phyloP scores from a whole-genome alignment of 2,329 filamentous ascomycete genomes.

The Sordariomycetes sp. region DNA sequence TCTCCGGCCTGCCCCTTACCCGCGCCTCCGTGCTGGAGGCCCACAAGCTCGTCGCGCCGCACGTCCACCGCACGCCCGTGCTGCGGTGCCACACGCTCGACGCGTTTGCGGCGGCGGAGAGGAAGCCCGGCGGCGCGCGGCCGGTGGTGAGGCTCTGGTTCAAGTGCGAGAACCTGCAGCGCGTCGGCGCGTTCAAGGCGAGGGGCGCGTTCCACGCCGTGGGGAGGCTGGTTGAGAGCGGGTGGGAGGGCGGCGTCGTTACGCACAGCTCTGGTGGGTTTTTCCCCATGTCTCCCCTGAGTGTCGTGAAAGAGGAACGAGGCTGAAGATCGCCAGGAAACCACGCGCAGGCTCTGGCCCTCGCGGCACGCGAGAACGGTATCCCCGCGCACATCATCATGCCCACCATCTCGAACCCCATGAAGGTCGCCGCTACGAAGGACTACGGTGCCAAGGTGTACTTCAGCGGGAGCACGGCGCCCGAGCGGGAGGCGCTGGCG shows the following conservation, averaged over 20 bases:
- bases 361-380: constrained; percentile 63
- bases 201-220: constrained; percentile 85
- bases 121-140: constrained; percentile 41
- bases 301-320: not conserved
- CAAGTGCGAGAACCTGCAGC: constrained; percentile 92
- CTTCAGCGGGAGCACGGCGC: constrained; percentile 71
- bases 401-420: constrained; percentile 74
- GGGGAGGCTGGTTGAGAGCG: constrained; percentile 54
- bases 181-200: constrained; percentile 85
- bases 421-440: constrained; percentile 75
- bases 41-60: constrained; percentile 58
- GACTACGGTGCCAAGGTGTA: constrained; percentile 68
- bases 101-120: constrained; percentile 61
- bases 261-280: constrained; percentile 76
- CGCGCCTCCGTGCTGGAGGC: constrained; percentile 62
- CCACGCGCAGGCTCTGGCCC: constrained; percentile 84
- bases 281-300: not conserved
- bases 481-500: constrained; percentile 72
- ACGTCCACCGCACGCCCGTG: constrained; percentile 77
- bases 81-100: constrained; percentile 70
- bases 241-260: constrained; percentile 60
- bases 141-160: constrained; percentile 73
- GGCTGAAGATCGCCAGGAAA: constrained; percentile 51
- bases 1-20: constrained; percentile 53
- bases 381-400: constrained; percentile 86